Percentiles rank a stretch among this genome's conserved stretches.
phyloP scores from a whole-genome alignment of 768 basidiomycete species.

The Tulasnella sp. region DNA sequence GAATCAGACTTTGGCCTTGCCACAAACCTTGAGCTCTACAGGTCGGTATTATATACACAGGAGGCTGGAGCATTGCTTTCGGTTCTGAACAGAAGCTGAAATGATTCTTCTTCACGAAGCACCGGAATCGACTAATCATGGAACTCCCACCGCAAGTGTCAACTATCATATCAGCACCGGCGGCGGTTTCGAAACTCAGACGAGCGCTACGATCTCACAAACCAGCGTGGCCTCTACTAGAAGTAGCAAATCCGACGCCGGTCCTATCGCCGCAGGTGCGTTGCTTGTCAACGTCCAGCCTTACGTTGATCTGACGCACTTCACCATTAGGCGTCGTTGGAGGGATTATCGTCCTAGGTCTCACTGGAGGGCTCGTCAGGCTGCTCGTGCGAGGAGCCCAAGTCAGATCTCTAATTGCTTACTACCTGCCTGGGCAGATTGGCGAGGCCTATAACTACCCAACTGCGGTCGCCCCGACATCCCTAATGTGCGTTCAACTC shows the following conservation, averaged over 20 bases:
- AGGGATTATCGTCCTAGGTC: background rate
- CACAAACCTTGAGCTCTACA: background rate
- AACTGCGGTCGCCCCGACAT: background rate
- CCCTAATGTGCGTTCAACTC: background rate
- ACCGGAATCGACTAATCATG: no score
- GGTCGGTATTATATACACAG: background rate
- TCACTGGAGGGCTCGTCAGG: background rate
- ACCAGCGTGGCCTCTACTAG: no score
- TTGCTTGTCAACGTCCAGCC: background rate
- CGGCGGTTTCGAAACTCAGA: background rate
- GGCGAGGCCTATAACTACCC: background rate
- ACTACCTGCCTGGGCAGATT: background rate
- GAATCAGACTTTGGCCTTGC: background rate
- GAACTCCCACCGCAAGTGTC: constrained; percentile 19
- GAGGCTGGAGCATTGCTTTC: no score
- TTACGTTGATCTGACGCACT: no score
- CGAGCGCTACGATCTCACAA: background rate
- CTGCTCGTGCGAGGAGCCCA: background rate
- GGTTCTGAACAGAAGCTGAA: no score
- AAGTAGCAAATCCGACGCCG: background rate
- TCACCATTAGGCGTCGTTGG: no score
- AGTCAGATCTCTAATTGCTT: background rate
- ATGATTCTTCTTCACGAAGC: no score
- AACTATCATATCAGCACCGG: background rate
- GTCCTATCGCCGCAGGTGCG: constrained; percentile 25